Base-by-base conservation (phyloP, 306 rosid genomes). In the Ziziphus jujuba region DNA sequence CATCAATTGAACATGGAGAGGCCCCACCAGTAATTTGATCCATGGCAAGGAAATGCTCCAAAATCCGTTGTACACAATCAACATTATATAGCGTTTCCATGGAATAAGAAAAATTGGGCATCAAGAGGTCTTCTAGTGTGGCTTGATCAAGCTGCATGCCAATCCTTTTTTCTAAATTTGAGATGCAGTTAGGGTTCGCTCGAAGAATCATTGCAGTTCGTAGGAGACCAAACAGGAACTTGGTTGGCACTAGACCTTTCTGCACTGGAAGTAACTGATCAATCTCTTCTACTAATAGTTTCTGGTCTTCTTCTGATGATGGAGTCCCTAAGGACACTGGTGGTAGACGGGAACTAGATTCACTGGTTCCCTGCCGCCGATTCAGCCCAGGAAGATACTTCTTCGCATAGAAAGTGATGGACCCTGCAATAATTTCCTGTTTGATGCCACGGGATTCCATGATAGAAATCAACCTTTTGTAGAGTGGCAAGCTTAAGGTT, bases 131-230 rank as follows among this genome's bases (percentile, higher is more conserved):
- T 71, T 93, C 99, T 65, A 93, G 72, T 25, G 85, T 81, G 69
- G 99, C 99, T 82, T 93, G 90, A 80, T 93, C 99, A 59, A 93
- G 84, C 85, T 93, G 99, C 91, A 84, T 67, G 14, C 99, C 95
- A 0, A 93, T 84, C 73, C 95, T 86, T 72, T 76, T 93, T 86
- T 93, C 99, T 52, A 90, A 82, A 71, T 81, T 90, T 43, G 96
- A 84, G 66, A 85, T 85, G 82, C 95, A 83, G 49, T 89, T 70
- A 28, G 89, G 84, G 75, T 49, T 77, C 63, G 73, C 95, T 48
- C 86, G 84, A 28, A 93, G 87, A 80, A 93, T 93, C 97, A 85
- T 85, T 47, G 95, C 91, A n/a, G 97, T 93, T 56, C 96, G 90
- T 28, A 93, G 91, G 28, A 93, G 72, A 69, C 99, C 99, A 69